These are phyloP conservation scores for Gynostemma pentaphyllum DNA, from an alignment of 306 rosid species.

Conservation along the genomic window DNA sequence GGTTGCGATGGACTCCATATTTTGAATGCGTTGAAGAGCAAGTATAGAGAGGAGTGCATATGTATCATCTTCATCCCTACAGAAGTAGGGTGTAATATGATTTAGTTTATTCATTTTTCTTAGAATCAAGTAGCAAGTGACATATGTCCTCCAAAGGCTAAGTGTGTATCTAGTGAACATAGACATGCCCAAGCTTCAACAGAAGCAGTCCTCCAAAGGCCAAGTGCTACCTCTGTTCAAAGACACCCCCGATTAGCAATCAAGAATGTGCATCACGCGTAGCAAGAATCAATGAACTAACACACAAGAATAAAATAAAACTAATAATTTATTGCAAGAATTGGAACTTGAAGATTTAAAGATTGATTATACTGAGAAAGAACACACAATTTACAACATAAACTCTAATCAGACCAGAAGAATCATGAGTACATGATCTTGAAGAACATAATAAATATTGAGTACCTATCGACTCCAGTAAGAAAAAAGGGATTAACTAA, in stretches of 20 bases:
- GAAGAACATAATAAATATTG: conserved; percentile 76
- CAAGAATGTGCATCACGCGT: conserved; percentile 16
- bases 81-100: conserved; percentile 5
- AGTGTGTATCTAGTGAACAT: conserved; percentile 68
- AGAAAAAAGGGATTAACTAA: too few species aligned
- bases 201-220: conserved; percentile 84
- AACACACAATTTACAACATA: not conserved
- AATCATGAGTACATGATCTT: conserved; percentile 54
- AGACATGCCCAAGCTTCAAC: conserved; percentile 99
- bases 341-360: not conserved
- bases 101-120: conserved; percentile 3
- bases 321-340: not conserved
- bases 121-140: too few species aligned
- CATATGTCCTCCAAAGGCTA: conserved; percentile 20
- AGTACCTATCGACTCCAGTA: too few species aligned
- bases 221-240: conserved; percentile 37
- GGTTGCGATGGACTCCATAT: conserved; percentile 72
- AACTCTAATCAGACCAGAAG: conserved; percentile 9
- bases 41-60: conserved; percentile 93
- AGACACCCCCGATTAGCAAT: conserved; percentile 19
- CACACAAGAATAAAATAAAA: conserved; percentile 1
- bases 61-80: conserved; percentile 92
- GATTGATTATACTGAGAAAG: not conserved
- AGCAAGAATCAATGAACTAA: conserved; percentile 10
- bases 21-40: conserved; percentile 87